phyloP scores from a whole-genome alignment of 169 alveolate genomes.

The Toxoplasma gondii region DNA sequence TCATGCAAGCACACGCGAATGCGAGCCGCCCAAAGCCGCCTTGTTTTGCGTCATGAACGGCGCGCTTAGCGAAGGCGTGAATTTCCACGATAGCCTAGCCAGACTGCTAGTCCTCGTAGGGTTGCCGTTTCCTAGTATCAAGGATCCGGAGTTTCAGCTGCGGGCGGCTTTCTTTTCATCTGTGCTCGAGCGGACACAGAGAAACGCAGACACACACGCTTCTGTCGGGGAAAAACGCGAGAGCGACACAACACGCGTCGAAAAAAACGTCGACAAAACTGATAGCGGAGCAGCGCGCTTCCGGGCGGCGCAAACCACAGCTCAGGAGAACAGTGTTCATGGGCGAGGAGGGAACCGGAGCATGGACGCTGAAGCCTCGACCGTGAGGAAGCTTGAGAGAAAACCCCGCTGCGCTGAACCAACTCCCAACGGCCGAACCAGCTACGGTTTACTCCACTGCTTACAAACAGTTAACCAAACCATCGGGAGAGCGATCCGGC shows the following conservation, averaged over 20 bases:
- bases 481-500: constrained; percentile 97
- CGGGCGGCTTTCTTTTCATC: neutral
- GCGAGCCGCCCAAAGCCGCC: neutral
- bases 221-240: neutral
- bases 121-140: constrained; percentile 90
- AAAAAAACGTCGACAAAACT: neutral
- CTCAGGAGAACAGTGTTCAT: too few relatives aligned
- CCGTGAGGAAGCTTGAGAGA: too few relatives aligned
- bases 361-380: too few relatives aligned
- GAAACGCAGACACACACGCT: neutral
- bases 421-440: neutral
- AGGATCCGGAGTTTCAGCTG: constrained; percentile 41
- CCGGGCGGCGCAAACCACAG: too few relatives aligned
- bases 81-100: constrained; percentile 94
- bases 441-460: constrained; percentile 77
- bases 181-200: neutral
- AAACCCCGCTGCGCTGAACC: too few relatives aligned
- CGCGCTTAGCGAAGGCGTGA: constrained; percentile 96
- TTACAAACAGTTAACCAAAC: constrained; percentile 95
- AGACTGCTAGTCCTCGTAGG: constrained; percentile 94
- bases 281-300: neutral
- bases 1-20: too few relatives aligned
- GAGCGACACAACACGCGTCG: neutral
- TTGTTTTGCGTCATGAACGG: constrained; percentile 89
- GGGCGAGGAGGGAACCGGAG: too few relatives aligned